Evolutionary conservation across 257 asterid genomes (phyloP).

Genomic region (Fraxinus pennsylvanica): DNA sequence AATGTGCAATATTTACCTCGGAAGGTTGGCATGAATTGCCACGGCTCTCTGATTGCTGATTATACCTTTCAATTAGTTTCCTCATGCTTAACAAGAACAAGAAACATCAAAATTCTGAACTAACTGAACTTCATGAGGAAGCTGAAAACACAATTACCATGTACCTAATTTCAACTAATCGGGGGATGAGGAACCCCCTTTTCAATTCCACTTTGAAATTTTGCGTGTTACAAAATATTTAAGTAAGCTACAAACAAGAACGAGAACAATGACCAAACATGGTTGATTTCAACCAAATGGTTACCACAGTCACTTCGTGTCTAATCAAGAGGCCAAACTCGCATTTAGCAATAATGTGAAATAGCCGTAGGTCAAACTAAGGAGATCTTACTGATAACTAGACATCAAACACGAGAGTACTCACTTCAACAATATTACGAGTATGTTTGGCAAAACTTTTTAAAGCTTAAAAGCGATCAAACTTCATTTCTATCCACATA

Average conservation of each 20-base stretch:
- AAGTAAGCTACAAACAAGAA: background rate
- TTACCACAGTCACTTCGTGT: background rate
- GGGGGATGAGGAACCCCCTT: no score
- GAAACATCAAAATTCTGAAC: background rate
- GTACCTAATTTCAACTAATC: background rate
- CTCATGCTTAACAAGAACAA: conserved; percentile 30
- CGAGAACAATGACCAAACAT: background rate
- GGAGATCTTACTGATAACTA: no score
- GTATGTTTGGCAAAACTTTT: no score
- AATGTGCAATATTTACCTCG: background rate
- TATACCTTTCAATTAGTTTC: conserved; percentile 40
- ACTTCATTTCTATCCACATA: no score
- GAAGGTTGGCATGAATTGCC: background rate
- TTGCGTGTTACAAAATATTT: no score
- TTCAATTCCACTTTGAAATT: no score
- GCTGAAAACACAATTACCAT: background rate
- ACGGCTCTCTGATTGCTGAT: conserved; percentile 17
- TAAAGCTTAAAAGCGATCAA: no score
- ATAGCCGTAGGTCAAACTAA: no score
- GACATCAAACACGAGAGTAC: no score
- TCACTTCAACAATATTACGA: no score
- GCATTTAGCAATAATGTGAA: no score
- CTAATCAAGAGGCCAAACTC: no score
- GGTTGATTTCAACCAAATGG: background rate
- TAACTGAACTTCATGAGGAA: background rate